phyloP scores from a whole-genome alignment of 2,329 filamentous ascomycete genomes.

The Fusarium subglutinans region DNA sequence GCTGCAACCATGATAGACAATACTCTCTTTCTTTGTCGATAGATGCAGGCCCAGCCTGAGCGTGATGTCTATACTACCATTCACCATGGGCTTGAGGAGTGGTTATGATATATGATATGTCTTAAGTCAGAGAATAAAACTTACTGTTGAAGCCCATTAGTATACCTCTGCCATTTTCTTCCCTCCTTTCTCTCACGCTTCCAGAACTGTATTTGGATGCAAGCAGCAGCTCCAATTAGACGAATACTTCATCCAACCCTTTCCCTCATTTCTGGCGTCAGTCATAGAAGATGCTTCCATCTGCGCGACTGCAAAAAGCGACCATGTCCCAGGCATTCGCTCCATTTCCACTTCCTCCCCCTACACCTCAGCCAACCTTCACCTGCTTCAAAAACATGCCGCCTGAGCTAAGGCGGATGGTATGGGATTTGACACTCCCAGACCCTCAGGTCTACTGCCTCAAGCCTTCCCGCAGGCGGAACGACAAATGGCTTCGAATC shows the following conservation, averaged over 20 bases:
- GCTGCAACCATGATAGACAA: neutral
- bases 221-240: too few relatives aligned
- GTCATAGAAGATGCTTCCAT: neutral
- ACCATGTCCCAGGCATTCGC: neutral
- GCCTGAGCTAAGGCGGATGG: neutral
- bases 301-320: neutral
- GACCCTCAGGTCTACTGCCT: neutral
- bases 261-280: neutral
- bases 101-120: neutral
- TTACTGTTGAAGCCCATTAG: neutral
- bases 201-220: too few relatives aligned
- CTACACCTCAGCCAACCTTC: neutral
- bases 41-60: too few relatives aligned
- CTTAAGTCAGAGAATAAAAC: neutral
- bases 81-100: neutral
- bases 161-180: neutral
- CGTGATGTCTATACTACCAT: neutral
- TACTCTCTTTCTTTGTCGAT: neutral
- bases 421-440: neutral
- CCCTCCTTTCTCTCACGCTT: neutral
- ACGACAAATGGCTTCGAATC: neutral
- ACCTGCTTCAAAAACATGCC: neutral
- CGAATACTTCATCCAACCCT: neutral
- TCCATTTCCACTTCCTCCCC: neutral
- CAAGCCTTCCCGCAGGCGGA: neutral